Percentiles rank a stretch among this genome's conserved stretches.
Conservation (phyloP, 108 stramenopile genomes). For the Aurantiochytrium sp. region DNA sequence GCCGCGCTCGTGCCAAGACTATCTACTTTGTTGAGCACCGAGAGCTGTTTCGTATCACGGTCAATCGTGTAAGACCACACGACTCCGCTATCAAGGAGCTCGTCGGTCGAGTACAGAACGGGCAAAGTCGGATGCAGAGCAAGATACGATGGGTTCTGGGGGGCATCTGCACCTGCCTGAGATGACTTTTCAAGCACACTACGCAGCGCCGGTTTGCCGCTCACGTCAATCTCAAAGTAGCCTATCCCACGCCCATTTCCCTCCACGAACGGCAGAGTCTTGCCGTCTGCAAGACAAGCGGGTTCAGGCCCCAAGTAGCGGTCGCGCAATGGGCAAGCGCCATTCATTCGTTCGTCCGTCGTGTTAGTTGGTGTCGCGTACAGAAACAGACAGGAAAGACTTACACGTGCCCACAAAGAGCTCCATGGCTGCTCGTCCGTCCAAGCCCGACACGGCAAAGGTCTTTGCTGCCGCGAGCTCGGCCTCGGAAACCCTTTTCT, state of each 20-base stretch:
- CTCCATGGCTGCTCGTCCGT: too few relatives aligned
- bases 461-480: too few relatives aligned
- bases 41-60: background rate
- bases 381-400: background rate
- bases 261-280: background rate
- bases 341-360: too few relatives aligned
- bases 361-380: background rate
- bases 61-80: background rate
- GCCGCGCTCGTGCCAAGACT: background rate
- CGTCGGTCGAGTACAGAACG: background rate
- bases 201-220: background rate
- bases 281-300: background rate
- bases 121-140: background rate
- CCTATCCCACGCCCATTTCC: background rate
- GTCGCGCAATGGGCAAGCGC: too few relatives aligned
- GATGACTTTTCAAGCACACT: too few relatives aligned
- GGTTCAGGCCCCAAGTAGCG: too few relatives aligned
- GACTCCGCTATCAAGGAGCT: background rate
- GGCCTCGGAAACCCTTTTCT: too few relatives aligned
- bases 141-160: background rate
- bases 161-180: background rate
- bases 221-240: background rate
- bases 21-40: background rate
- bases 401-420: too few relatives aligned
- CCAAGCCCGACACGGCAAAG: too few relatives aligned